Conservation (phyloP, 371 early-diverging fungal genomes). For the Mortierella sp. region DNA sequence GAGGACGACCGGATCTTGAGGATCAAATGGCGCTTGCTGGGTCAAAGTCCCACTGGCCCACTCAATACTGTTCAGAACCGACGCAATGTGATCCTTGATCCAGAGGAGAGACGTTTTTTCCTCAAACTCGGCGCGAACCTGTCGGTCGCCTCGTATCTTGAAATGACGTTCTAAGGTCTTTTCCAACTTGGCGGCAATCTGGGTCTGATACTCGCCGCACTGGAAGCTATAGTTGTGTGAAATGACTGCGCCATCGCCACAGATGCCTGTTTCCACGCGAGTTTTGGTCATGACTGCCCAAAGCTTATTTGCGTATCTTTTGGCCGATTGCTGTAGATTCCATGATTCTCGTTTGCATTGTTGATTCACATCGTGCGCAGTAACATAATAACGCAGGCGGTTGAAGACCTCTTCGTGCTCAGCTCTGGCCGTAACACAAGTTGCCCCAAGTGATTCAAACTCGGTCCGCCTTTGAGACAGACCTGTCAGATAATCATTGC, state of each 20-base stretch:
- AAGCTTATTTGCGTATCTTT: constrained; percentile 50
- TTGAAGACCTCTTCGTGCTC: constrained; percentile 13
- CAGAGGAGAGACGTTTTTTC: constrained; percentile 58
- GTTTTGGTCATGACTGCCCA: constrained; percentile 52
- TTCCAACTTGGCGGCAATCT: constrained; percentile 49
- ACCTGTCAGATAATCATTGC: constrained; percentile 13
- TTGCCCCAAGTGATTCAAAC: constrained; percentile 2
- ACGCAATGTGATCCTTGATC: constrained; percentile 59
- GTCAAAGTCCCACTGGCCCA: constrained; percentile 24
- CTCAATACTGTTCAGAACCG: constrained; percentile 55
- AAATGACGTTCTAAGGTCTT: constrained; percentile 44
- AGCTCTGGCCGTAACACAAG: neutral
- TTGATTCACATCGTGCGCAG: constrained; percentile 36
- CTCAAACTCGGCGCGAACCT: constrained; percentile 48
- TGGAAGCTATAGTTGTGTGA: constrained; percentile 51
- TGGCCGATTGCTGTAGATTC: constrained; percentile 42
- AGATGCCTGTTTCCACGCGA: constrained; percentile 41
- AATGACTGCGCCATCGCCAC: constrained; percentile 52
- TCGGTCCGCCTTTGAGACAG: constrained; percentile 11
- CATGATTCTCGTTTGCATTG: constrained; percentile 30
- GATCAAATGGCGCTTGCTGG: neutral
- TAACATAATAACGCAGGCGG: constrained; percentile 22
- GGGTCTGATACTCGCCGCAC: constrained; percentile 46
- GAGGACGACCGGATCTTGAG: neutral
- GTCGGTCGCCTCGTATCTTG: constrained; percentile 41